Evolutionary conservation across 495 filamentous ascomycete species (phyloP), one percentile per base, ranked within the genome.

Genomic region (Trichoderma erinaceum): DNA sequence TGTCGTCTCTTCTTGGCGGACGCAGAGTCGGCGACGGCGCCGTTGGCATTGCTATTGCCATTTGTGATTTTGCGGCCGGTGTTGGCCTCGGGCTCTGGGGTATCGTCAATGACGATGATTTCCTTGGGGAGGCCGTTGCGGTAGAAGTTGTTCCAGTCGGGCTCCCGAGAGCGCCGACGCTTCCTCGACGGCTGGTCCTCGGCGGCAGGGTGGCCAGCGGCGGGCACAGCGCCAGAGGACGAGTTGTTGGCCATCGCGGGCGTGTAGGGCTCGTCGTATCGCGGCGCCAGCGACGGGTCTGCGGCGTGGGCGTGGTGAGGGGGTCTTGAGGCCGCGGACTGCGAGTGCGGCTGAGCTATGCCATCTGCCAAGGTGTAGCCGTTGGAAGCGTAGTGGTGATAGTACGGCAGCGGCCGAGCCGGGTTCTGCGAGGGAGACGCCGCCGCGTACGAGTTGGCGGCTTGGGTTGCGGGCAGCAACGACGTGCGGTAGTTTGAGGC

Each of bases 61-160:
- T 76, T 78, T 29, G 76, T 67, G 67, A 77, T 70, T 0, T 74
- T 72, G 58, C 72, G 70, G 43, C 74, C 69, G 23, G 72, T 71
- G 69, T 66, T 73, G 66, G 70, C 69, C 68, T 73, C 86, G 25
- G 86, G 84, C 68, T 89, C 89, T 50, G 89, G 87, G n/a, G 90
- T 88, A 78, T 97, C 94, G 72, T 97, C 91, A 75, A 98, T 98
- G 69, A 97, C 88, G 74, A 98, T 97, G 75, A 98, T 86, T 78
- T 97, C 93, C 75, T 93, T 90, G 16, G 94, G 94, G 18, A 94
- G 77, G 23, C 94, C 94, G 78, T 97, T 96, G 75, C 90, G 91
- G 78, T 97, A 98, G 75, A 96, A 98, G 69, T 88, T 85, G 41
- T 85, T 79, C 94, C 94, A 98, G 80, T 98, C 87, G 68, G 91